Base-by-base conservation (phyloP, 768 basidiomycete species). In the Phlebiopsis flavidoalba region DNA sequence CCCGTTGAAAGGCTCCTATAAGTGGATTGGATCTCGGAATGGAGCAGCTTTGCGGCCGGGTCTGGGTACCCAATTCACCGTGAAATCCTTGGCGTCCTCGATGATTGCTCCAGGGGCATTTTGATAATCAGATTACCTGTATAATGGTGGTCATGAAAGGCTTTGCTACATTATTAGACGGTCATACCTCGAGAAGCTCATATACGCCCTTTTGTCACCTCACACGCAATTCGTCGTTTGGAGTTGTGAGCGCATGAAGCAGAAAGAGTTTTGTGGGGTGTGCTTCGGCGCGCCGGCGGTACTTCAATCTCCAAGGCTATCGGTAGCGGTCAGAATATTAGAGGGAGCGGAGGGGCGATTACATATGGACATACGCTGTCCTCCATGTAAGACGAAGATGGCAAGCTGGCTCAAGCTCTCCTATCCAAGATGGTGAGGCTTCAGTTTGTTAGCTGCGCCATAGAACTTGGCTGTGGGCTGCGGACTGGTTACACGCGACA, bases 401-500 rank as follows among this genome's bases (percentile, higher is more conserved):
- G 94, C 11, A 98, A 78, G 76, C 80, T 0, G 87, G n/a, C n/a
- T n/a, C 87, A 43, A 76, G 74, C 60, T 93, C 88, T 47, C 87
- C 83, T 67, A n/a, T 95, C 89, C 7, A 93, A 78, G 15, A 95
- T 81, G 5, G 84, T 83, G 8, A 87, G 74, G 48, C 77, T 77
- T 7, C 84, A n/a, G 83, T 61, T 80, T 79, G 55, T 78, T 77
- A 11, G 78, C 77, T 64, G 80, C 82, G 36, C 88, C 86, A 67
- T 94, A 94, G 72, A 97, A 96, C 71, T 86, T 86, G 21, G 80
- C 94, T 0, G 92, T 94, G 8, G 96, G 93, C 90, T 95, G 45
- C 3, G 26, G 26, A 31, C 26, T 31, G 26, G 26, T 31, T 31
- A 31, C 2, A 31, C 17, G 24, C 19, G 53, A 22, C 14, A 14